phyloP scores from a whole-genome alignment of 192 early-diverging fungal genomes.

The Lobosporangium transversale region DNA sequence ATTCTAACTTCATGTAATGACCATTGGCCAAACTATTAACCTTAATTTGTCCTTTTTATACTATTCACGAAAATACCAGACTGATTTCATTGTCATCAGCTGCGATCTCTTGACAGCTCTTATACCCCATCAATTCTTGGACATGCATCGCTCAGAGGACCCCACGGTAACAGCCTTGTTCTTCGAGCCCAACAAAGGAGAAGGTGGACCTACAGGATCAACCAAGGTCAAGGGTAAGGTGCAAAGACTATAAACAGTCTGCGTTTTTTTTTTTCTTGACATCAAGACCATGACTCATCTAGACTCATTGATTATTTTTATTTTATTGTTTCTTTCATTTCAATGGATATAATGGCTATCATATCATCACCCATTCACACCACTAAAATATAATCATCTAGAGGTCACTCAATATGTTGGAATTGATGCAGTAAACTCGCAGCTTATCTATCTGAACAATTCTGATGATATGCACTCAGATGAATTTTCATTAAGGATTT shows the following conservation, averaged over 20 bases:
- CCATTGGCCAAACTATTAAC: too few relatives aligned
- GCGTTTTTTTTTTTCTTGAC: too few relatives aligned
- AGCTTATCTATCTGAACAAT: constrained; percentile 58
- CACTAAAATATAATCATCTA: background rate
- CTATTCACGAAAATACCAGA: too few relatives aligned
- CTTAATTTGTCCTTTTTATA: too few relatives aligned
- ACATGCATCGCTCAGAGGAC: constrained; percentile 80
- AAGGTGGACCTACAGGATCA: constrained; percentile 67
- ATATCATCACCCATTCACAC: background rate
- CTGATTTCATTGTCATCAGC: constrained; percentile 90
- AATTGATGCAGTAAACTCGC: constrained; percentile 57
- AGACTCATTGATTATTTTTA: constrained; percentile 14
- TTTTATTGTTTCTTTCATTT: constrained; percentile 3
- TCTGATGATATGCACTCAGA: constrained; percentile 44
- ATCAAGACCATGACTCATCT: constrained; percentile 41
- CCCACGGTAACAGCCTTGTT: constrained; percentile 86
- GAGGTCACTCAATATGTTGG: constrained; percentile 62
- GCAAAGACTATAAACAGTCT: background rate
- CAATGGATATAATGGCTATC: background rate
- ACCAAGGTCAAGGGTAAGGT: constrained; percentile 54
- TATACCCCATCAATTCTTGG: constrained; percentile 83
- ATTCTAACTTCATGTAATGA: too few relatives aligned
- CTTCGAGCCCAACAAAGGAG: constrained; percentile 80
- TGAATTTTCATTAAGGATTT: constrained; percentile 56
- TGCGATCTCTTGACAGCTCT: constrained; percentile 93